Conservation (phyloP, 1,284 basidiomycete species). For the Melampsora larici-populina region DNA sequence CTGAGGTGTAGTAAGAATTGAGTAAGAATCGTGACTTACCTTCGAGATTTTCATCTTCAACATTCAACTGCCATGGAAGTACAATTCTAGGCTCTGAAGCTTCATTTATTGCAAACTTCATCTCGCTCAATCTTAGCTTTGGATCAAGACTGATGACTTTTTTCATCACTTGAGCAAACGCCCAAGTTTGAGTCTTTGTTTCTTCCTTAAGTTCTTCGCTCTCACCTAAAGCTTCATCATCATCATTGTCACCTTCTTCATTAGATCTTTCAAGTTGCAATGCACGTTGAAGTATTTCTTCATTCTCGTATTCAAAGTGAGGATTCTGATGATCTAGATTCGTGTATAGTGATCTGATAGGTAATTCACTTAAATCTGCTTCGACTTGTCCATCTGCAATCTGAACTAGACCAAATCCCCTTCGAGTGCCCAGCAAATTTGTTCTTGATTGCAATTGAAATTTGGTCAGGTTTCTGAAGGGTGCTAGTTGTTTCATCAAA, state of each 20-base stretch:
- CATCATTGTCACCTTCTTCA: no score
- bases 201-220: constrained; percentile 7
- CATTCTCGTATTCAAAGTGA: constrained; percentile 21
- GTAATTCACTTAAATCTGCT: background rate
- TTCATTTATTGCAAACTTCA: constrained; percentile 28
- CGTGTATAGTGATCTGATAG: constrained; percentile 19
- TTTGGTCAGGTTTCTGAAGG: constrained; percentile 2
- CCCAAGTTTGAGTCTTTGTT: constrained; percentile 30
- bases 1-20: no score
- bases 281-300: constrained; percentile 5
- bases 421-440: background rate
- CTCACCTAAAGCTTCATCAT: no score
- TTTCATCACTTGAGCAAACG: constrained; percentile 25
- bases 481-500: constrained; percentile 31
- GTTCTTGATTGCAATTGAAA: constrained; percentile 17
- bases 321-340: constrained; percentile 31
- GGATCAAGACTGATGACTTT: constrained; percentile 15
- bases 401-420: constrained; percentile 12
- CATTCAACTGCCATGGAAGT: constrained; percentile 22
- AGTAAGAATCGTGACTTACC: no score
- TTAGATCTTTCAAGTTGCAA: constrained; percentile 3
- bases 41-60: background rate
- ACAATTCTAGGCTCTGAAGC: constrained; percentile 26
- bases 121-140: constrained; percentile 14
- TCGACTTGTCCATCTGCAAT: constrained; percentile 15